A percentile compares a stretch with the other conserved stretches of the same genome.
phyloP scores from a whole-genome alignment of 371 early-diverging fungal genomes.

The Fennellomyces sp. region DNA sequence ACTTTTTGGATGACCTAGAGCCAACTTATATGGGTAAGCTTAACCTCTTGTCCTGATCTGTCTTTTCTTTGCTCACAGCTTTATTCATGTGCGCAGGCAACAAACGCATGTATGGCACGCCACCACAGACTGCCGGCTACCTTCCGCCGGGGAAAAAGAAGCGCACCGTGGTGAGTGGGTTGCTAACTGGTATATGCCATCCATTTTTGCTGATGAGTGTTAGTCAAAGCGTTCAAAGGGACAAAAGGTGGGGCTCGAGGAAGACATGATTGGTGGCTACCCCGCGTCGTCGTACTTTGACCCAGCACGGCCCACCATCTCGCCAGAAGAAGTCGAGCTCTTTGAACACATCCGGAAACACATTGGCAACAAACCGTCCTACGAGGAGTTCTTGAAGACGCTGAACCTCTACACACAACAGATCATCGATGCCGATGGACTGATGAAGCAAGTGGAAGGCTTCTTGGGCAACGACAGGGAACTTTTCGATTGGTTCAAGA shows the following conservation, averaged over 20 bases:
- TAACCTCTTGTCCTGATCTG: too few relatives aligned
- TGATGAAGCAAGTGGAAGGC: conserved; percentile 81
- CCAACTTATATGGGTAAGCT: conserved; percentile 9
- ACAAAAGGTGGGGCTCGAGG: conserved; percentile 7
- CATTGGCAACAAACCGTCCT: conserved; percentile 80
- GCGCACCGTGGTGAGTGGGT: conserved; percentile 5
- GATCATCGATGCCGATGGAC: conserved; percentile 79
- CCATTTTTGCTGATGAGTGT: background rate
- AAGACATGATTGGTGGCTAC: conserved; percentile 15
- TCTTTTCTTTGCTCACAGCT: too few relatives aligned
- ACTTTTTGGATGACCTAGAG: conserved; percentile 14
- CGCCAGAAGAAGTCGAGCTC: conserved; percentile 82
- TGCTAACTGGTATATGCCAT: background rate
- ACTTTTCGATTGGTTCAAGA: conserved; percentile 90
- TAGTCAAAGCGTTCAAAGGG: conserved; percentile 6
- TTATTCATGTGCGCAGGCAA: conserved; percentile 2
- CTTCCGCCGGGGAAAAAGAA: conserved; percentile 13
- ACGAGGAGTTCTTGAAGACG: conserved; percentile 94
- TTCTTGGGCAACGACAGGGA: conserved; percentile 76
- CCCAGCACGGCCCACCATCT: conserved; percentile 19
- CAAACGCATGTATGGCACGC: conserved; percentile 2
- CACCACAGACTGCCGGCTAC: background rate
- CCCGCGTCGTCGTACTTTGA: conserved; percentile 13
- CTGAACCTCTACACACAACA: conserved; percentile 95
- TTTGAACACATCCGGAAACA: conserved; percentile 86